These are phyloP conservation scores for Sungouiozyma ichnusensis DNA, from an alignment of 805 yeast species.

Conservation along the genomic window DNA sequence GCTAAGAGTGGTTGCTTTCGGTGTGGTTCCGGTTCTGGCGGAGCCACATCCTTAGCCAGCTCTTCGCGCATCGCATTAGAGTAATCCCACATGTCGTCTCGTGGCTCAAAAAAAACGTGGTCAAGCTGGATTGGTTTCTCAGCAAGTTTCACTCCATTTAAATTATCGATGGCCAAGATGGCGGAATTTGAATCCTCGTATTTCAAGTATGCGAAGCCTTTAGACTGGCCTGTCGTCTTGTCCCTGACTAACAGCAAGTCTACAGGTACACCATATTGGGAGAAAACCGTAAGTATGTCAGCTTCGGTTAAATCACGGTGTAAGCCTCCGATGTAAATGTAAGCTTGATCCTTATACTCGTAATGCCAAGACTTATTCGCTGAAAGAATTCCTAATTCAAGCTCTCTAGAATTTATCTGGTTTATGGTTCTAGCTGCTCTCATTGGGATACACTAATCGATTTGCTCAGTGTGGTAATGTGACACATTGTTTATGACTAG, in stretches of 20 bases:
- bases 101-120: slow-evolving; percentile 53
- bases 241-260: slow-evolving; percentile 63
- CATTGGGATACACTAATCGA: slow-evolving; percentile 2
- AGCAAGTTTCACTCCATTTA: slow-evolving; percentile 54
- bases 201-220: slow-evolving; percentile 73
- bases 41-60: slow-evolving; percentile 20
- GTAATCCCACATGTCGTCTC: slow-evolving; percentile 41
- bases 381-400: slow-evolving; percentile 45
- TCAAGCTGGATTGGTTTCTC: slow-evolving; percentile 53
- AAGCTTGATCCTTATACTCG: slow-evolving; percentile 69
- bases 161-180: slow-evolving; percentile 77
- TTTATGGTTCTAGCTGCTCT: slow-evolving; percentile 33
- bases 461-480: neutral
- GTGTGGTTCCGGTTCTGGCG: neutral
- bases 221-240: slow-evolving; percentile 49
- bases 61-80: slow-evolving; percentile 30
- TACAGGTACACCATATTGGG: slow-evolving; percentile 83
- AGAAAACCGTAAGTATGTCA: slow-evolving; percentile 67
- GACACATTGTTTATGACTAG: too few species aligned
- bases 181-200: slow-evolving; percentile 76
- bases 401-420: slow-evolving; percentile 54
- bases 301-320: slow-evolving; percentile 57
- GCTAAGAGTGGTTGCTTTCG: neutral
- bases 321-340: slow-evolving; percentile 65
- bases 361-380: slow-evolving; percentile 76